Evolutionary conservation across 2,329 filamentous ascomycete species (phyloP).

Genomic region (Ophiostoma perfectum): DNA sequence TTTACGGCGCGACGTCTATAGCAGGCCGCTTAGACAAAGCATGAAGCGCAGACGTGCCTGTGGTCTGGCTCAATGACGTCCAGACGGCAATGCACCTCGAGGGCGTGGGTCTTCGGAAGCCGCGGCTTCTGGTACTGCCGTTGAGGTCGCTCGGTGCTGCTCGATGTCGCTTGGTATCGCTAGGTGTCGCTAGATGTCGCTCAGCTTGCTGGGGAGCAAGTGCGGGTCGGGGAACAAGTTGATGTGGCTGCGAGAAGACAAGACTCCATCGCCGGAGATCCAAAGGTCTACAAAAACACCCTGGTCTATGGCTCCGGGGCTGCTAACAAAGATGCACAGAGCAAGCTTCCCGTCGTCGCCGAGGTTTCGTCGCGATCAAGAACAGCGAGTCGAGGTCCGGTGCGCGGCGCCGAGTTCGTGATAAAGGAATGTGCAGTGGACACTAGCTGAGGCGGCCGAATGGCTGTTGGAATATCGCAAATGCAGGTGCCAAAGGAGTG

Average conservation of each 20-base stretch:
- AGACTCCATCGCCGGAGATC: constrained; percentile 38
- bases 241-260: constrained; percentile 21
- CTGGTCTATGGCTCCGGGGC: background rate
- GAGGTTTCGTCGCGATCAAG: background rate
- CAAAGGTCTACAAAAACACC: background rate
- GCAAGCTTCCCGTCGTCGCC: constrained; percentile 6
- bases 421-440: background rate
- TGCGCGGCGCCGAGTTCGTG: background rate
- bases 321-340: background rate
- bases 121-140: background rate
- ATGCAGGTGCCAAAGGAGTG: background rate
- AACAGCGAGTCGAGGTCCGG: background rate
- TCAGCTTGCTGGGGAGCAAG: background rate
- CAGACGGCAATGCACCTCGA: background rate
- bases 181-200: too few species aligned
- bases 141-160: too few species aligned
- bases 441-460: background rate
- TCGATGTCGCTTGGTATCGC: too few species aligned
- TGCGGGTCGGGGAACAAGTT: background rate
- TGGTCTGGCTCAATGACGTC: too few species aligned
- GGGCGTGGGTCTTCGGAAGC: background rate
- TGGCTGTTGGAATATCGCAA: background rate
- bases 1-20: constrained; percentile 16
- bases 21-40: constrained; percentile 10
- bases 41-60: constrained; percentile 11